A percentile compares a stretch with the other conserved stretches of the same genome.
These are phyloP conservation scores for Pilatotrama ljubarskyi DNA, from an alignment of 768 basidiomycete species.

Conservation along the genomic window DNA sequence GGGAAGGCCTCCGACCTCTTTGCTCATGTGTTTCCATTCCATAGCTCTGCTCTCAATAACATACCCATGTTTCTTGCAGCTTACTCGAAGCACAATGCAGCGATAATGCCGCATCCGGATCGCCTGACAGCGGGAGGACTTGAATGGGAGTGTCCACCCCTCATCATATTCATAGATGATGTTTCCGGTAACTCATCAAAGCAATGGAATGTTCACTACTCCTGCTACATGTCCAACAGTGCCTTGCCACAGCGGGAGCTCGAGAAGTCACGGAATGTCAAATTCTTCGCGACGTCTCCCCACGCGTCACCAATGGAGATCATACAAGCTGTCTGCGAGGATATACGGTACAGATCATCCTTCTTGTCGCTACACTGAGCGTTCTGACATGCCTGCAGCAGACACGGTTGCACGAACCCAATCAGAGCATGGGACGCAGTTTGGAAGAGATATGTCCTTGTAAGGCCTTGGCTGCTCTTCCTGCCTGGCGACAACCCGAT, in stretches of 20 bases:
- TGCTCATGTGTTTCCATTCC: background rate
- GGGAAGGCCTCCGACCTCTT: background rate
- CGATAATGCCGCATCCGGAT: conserved; percentile 27
- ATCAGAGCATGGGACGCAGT: conserved; percentile 28
- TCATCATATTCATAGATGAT: conserved; percentile 39
- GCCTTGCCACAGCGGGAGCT: conserved; percentile 31
- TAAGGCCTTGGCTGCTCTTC: conserved; percentile 28
- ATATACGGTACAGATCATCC: too few species aligned
- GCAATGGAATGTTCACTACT: conserved; percentile 41
- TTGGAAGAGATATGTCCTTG: conserved; percentile 26
- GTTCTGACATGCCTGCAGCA: conserved; percentile 20
- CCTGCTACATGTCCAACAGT: conserved; percentile 36
- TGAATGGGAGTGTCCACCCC: conserved; percentile 25
- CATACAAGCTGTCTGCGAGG: conserved; percentile 32
- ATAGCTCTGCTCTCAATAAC: too few species aligned
- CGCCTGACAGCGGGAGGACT: conserved; percentile 19
- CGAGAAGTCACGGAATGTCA: conserved; percentile 34
- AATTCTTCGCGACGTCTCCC: conserved; percentile 35
- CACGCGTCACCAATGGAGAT: conserved; percentile 37
- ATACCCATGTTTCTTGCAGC: too few species aligned
- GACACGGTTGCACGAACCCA: conserved; percentile 1
- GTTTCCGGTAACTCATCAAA: conserved; percentile 38
- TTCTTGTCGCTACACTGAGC: too few species aligned
- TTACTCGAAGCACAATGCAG: too few species aligned
- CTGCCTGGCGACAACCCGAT: conserved; percentile 36